Percentiles rank a stretch among this genome's conserved stretches.
Evolutionary conservation across 192 early-diverging fungal species (phyloP).

Genomic region (Coemansia sp.): DNA sequence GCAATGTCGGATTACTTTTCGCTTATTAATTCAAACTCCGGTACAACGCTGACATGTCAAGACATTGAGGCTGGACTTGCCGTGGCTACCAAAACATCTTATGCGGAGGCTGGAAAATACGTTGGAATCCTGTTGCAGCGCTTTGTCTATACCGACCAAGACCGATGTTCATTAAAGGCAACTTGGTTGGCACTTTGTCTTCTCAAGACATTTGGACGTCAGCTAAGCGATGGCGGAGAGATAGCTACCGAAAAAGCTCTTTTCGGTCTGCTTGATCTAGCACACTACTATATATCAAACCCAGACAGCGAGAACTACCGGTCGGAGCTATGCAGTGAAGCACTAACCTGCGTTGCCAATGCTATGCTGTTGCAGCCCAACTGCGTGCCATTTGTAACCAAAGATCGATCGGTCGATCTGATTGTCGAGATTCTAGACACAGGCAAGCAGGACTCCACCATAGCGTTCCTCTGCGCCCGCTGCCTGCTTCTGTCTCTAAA

Average conservation of each 20-base stretch:
- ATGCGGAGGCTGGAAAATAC: background rate
- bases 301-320: background rate
- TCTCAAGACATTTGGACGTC: slow-evolving; percentile 33
- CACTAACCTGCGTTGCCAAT: slow-evolving; percentile 46
- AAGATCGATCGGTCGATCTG: slow-evolving; percentile 8
- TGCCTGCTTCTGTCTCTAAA: slow-evolving; percentile 27
- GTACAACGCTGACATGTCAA: background rate
- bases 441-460: background rate
- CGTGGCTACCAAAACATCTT: slow-evolving; percentile 4
- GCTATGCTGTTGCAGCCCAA: slow-evolving; percentile 35
- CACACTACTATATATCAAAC: slow-evolving; percentile 2
- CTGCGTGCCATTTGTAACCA: slow-evolving; percentile 13
- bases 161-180: slow-evolving; percentile 22
- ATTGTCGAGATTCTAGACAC: slow-evolving; percentile 10
- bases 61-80: slow-evolving; percentile 29
- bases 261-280: slow-evolving; percentile 20
- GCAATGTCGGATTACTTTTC: slow-evolving; percentile 28
- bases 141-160: slow-evolving; percentile 31
- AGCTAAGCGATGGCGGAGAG: slow-evolving; percentile 13
- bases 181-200: slow-evolving; percentile 27
- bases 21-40: slow-evolving; percentile 4
- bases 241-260: slow-evolving; percentile 18
- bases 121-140: slow-evolving; percentile 17
- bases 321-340: slow-evolving; percentile 26
- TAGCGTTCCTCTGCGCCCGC: slow-evolving; percentile 36